Evolutionary conservation across 2,329 filamentous ascomycete species (phyloP).

Genomic region (Pleomassaria siparia): DNA sequence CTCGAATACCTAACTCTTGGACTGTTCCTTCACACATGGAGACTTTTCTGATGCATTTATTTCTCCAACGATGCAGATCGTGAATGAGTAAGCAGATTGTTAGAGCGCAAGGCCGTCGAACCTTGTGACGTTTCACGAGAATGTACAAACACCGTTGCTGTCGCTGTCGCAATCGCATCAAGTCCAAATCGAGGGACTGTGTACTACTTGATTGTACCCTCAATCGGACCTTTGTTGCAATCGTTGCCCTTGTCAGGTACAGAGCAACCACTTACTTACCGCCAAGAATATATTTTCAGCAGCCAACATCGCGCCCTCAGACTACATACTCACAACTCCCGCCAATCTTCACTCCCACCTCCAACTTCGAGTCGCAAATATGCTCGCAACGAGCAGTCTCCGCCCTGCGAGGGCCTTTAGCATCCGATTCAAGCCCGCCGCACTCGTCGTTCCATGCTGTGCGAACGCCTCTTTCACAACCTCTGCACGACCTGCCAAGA

Average conservation of each 20-base stretch:
- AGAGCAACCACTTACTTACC: not conserved
- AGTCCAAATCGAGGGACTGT: too few species aligned
- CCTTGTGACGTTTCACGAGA: not conserved
- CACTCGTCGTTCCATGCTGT: slow-evolving; percentile 24
- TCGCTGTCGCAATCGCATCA: not conserved
- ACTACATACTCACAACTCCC: slow-evolving; percentile 2
- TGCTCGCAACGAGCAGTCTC: slow-evolving; percentile 36
- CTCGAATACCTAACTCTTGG: too few species aligned
- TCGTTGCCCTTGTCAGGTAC: not conserved
- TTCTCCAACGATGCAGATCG: not conserved
- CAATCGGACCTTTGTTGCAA: not conserved
- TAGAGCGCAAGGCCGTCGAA: not conserved
- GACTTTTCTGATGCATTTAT: too few species aligned
- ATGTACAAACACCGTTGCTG: not conserved
- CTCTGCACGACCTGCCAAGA: slow-evolving; percentile 27
- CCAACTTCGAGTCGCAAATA: slow-evolving; percentile 10
- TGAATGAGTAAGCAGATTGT: not conserved
- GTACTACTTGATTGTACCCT: not conserved
- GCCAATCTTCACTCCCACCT: slow-evolving; percentile 11
- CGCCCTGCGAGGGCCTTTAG: slow-evolving; percentile 35
- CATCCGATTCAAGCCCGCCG: slow-evolving; percentile 28
- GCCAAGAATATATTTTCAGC: not conserved
- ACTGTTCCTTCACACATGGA: too few species aligned
- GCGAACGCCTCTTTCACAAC: slow-evolving; percentile 29
- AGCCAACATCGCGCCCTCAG: not conserved